Conservation (phyloP, 495 filamentous ascomycete genomes). For the Penicillium verhagenii region DNA sequence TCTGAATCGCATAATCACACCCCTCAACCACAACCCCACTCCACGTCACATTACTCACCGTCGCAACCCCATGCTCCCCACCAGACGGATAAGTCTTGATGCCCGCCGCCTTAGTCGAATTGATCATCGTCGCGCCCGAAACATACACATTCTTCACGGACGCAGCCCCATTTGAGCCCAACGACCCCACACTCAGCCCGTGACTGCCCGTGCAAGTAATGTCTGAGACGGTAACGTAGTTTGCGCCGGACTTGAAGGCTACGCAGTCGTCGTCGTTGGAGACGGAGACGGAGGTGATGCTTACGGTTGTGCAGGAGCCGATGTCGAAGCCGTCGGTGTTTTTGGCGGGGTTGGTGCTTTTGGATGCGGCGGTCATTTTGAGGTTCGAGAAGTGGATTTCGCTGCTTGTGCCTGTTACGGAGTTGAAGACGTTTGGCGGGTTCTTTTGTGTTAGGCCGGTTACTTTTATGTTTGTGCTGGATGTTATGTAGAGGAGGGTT, state of each 20-base stretch:
- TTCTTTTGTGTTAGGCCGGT: conserved; percentile 37
- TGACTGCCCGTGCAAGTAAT: conserved; percentile 45
- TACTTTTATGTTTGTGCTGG: conserved; percentile 32
- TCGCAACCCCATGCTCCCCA: conserved; percentile 32
- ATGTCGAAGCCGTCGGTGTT: conserved; percentile 49
- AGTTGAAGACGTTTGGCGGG: conserved; percentile 46
- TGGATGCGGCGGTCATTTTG: conserved; percentile 34
- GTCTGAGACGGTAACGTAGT: conserved; percentile 35
- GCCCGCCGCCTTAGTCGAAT: conserved; percentile 43
- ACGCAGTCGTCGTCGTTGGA: conserved; percentile 49
- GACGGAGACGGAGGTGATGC: conserved; percentile 33
- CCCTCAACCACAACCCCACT: conserved; percentile 34
- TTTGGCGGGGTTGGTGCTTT: conserved; percentile 35
- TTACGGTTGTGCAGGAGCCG: conserved; percentile 39
- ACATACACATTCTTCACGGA: conserved; percentile 41
- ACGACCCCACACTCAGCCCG: conserved; percentile 40
- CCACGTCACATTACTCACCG: conserved; percentile 45
- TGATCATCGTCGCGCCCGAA: conserved; percentile 37
- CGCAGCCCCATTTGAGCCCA: conserved; percentile 32
- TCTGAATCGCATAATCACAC: conserved; percentile 48
- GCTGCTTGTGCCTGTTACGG: conserved; percentile 30
- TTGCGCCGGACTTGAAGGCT: conserved; percentile 43
- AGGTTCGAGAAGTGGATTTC: conserved; percentile 35
- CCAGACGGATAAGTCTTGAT: conserved; percentile 46
- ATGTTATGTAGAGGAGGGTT: conserved; percentile 42